Evolutionary conservation across 1,284 basidiomycete species (phyloP), one percentile per base, ranked within the genome.

Genomic region (Moesziomyces sp.): DNA sequence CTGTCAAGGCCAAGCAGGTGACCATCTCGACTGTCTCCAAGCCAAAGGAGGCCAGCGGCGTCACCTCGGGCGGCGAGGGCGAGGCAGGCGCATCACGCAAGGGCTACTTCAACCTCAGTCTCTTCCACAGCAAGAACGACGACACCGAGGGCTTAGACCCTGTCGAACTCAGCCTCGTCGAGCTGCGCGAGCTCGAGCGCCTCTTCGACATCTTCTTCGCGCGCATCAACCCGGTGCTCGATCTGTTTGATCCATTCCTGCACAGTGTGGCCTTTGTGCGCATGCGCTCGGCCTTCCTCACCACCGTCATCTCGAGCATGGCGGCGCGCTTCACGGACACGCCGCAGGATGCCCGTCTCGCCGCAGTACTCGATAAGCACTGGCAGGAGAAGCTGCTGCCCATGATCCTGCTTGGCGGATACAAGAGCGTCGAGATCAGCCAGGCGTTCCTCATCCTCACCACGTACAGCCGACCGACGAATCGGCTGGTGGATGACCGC

Each of bases 161-260:
- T 3, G 66, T 80, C 42, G 71, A 69, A 44, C 60, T 69, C 24
- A 70, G 71, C 16, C 45, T 77, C 28, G 62, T 77, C 46, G 69
- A 77, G 50, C 53, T 75, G 51, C 67, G 66, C 28, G 78, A 80
- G 52, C 54, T 80, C 30, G 74, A 76, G 44, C 47, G 72, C 30
- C 69, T 80, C 9, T 80, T 80, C 46, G 78, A 80, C 63, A 68
- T 74, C 45, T 80, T 80, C 58, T 77, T 78, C 47, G 72, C 72
- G n/a, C 64, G 69, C 46, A 77, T 80, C 69, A 80, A 80, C 24
- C 78, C 78, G 19, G 68, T 76, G 7, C 56, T 79, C 40, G 73
- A 75, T 26, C 67, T 80, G 44, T 74, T 80, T 42, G 78, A 80
- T 40, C 78, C 78, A 4, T 77, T 78, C 58, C 63, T 80, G 14